These are phyloP conservation scores for Lichtheimia ornata DNA, from an alignment of 371 early-diverging fungal species.

Conservation along the genomic window DNA sequence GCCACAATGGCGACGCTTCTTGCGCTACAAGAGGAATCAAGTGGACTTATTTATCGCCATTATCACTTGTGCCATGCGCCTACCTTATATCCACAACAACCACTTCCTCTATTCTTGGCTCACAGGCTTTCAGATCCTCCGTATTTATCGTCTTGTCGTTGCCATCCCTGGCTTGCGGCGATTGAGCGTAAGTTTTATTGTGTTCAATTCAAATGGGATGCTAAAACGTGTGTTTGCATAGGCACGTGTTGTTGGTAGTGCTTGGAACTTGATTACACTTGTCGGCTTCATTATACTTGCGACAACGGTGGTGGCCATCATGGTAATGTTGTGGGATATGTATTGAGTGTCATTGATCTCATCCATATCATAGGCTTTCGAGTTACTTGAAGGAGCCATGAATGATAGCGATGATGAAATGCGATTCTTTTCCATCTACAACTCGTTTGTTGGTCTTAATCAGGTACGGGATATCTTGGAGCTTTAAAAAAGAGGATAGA, in stretches of 20 bases:
- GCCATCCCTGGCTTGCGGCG: conserved; percentile 55
- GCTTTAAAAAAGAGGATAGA: conserved; percentile 70
- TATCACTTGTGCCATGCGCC: conserved; percentile 53
- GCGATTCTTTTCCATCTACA: conserved; percentile 63
- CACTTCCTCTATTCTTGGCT: conserved; percentile 54
- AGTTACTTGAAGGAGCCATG: conserved; percentile 51
- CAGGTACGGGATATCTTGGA: conserved; percentile 54
- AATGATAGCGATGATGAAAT: conserved; percentile 48
- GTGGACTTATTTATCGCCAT: conserved; percentile 56
- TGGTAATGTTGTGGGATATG: conserved; percentile 32
- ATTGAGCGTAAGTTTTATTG: conserved; percentile 44
- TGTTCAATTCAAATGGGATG: no score
- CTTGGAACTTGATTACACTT: conserved; percentile 61
- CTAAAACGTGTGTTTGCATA: conserved; percentile 15
- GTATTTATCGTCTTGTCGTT: conserved; percentile 61
- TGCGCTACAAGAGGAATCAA: conserved; percentile 42
- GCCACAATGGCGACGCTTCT: conserved; percentile 42
- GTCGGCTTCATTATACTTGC: conserved; percentile 62
- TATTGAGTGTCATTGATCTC: neutral
- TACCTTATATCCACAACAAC: conserved; percentile 48
- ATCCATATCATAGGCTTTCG: conserved; percentile 31
- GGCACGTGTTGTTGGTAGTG: conserved; percentile 60
- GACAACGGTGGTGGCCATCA: conserved; percentile 53
- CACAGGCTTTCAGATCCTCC: conserved; percentile 61
- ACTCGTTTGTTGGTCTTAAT: conserved; percentile 60